phyloP scores from a whole-genome alignment of 176 grass and related monocot species.

The Lolium perenne region DNA sequence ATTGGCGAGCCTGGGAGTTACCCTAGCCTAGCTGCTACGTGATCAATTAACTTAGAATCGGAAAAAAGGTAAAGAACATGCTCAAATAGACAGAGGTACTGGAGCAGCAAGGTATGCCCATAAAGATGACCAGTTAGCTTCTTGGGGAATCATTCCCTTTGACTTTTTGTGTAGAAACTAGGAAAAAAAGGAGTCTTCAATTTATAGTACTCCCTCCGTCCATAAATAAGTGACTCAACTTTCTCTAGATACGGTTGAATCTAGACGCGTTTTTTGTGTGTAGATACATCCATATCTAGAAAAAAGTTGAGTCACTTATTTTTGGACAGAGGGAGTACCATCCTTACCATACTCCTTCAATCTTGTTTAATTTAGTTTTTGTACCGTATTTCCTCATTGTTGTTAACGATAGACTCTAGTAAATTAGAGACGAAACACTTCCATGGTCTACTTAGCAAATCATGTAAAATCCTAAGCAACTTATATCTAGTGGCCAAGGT shows the following conservation, averaged over 20 bases:
- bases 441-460: not conserved
- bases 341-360: conserved; percentile 8
- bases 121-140: not conserved
- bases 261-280: too few species aligned
- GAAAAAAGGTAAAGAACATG: not conserved
- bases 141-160: not conserved
- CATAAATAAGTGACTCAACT: too few species aligned
- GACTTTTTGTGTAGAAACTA: conserved; percentile 5
- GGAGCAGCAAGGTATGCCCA: not conserved
- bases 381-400: not conserved
- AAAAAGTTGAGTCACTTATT: too few species aligned
- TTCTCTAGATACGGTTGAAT: too few species aligned
- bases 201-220: not conserved
- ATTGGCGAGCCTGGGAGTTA: not conserved
- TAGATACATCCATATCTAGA: too few species aligned
- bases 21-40: not conserved
- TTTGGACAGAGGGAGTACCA: not conserved
- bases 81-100: conserved; percentile 11
- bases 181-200: not conserved
- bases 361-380: conserved; percentile 7
- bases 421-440: not conserved
- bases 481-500: not conserved
- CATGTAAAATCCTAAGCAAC: not conserved
- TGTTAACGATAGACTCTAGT: not conserved
- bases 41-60: not conserved